phyloP scores from a whole-genome alignment of 306 rosid genomes.

The Clitoria ternatea region DNA sequence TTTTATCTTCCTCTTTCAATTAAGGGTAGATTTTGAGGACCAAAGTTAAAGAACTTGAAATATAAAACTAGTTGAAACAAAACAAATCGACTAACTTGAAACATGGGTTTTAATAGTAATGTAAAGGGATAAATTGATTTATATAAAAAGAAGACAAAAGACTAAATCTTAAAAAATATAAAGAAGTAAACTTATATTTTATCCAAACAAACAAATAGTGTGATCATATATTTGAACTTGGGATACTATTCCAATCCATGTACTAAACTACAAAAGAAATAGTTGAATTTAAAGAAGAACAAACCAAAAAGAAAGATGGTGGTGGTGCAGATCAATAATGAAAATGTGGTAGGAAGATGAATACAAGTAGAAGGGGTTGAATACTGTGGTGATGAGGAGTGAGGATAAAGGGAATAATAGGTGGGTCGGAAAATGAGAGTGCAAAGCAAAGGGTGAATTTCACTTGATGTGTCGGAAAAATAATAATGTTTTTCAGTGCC shows the following conservation, averaged over 20 bases:
- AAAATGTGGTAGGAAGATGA: too few species aligned
- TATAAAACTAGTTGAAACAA: too few species aligned
- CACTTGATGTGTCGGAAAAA: conserved; percentile 38
- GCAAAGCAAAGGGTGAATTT: conserved; percentile 19
- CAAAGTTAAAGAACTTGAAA: too few species aligned
- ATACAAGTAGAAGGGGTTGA: too few species aligned
- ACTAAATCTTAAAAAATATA: too few species aligned
- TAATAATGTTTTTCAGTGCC: conserved; percentile 29
- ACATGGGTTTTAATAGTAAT: too few species aligned
- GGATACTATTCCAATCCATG: conserved; percentile 9
- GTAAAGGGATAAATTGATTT: too few species aligned
- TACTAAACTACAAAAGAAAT: conserved; percentile 1
- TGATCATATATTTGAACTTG: not conserved
- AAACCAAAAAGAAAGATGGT: not conserved
- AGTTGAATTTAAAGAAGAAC: conserved; percentile 15
- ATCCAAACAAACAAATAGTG: not conserved
- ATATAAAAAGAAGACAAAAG: not conserved
- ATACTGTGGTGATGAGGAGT: too few species aligned
- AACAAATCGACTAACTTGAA: too few species aligned
- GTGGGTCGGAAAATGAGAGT: conserved; percentile 25
- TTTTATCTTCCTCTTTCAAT: too few species aligned
- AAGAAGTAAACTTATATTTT: too few species aligned
- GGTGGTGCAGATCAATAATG: not conserved
- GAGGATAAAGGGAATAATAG: conserved; percentile 6
- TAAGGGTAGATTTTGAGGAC: too few species aligned